phyloP scores from a whole-genome alignment of 805 yeast species.

The Candida jianshihensis region DNA sequence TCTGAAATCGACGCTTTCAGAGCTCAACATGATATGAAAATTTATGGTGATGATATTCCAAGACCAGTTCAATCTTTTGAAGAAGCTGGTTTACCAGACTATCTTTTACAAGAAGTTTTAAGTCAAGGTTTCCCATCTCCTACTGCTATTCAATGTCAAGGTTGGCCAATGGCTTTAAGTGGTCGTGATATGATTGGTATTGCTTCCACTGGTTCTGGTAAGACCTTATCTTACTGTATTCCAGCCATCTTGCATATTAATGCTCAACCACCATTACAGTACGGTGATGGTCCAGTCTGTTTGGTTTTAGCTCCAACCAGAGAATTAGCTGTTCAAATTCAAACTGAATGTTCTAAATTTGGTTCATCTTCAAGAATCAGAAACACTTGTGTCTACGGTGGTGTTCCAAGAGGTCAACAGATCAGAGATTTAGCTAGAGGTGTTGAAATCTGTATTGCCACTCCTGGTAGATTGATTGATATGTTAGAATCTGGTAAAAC shows the following conservation, averaged over 20 bases:
- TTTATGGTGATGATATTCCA: constrained; percentile 79
- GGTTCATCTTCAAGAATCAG: constrained; percentile 88
- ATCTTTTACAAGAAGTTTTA: constrained; percentile 83
- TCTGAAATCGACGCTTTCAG: constrained; percentile 72
- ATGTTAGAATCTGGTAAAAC: constrained; percentile 95
- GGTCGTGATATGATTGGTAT: constrained; percentile 99
- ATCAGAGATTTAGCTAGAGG: constrained; percentile 94
- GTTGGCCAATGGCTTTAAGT: constrained; percentile 99
- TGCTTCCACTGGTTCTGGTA: constrained; percentile 99
- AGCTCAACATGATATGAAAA: constrained; percentile 77
- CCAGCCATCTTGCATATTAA: constrained; percentile 97
- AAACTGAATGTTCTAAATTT: constrained; percentile 91
- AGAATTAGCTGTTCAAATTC: constrained; percentile 97
- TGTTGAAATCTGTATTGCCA: constrained; percentile 92
- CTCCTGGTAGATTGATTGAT: constrained; percentile 98
- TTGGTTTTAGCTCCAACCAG: constrained; percentile 96
- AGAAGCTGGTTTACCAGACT: constrained; percentile 97
- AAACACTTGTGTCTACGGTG: constrained; percentile 98
- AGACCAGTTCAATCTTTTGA: constrained; percentile 90
- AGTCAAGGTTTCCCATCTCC: constrained; percentile 91
- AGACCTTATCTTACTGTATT: constrained; percentile 92
- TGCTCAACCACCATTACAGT: constrained; percentile 89
- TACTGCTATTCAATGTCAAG: constrained; percentile 97
- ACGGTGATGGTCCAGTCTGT: constrained; percentile 97
- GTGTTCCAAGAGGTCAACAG: constrained; percentile 98